phyloP scores from a whole-genome alignment of 345 rosid species.

The Eucalyptus tenuipes region DNA sequence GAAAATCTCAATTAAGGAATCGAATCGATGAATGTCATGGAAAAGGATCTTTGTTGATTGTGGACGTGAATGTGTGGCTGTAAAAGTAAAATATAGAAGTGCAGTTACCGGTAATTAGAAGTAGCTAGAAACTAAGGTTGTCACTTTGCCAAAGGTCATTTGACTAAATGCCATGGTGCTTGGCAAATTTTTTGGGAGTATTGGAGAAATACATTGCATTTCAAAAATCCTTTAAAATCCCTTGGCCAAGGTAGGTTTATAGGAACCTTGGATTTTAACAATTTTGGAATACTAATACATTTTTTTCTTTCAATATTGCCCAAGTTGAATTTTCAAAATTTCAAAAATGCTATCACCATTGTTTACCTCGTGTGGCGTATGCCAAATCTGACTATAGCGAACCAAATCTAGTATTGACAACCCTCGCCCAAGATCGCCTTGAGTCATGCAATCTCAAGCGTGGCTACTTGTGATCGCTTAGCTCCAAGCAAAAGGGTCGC shows the following conservation, averaged over 20 bases:
- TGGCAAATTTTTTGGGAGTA: neutral
- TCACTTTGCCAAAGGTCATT: neutral
- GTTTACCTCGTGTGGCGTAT: fast-evolving
- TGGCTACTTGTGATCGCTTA: neutral
- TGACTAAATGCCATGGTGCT: neutral
- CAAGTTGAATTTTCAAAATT: too few relatives aligned
- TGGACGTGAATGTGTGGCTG: neutral
- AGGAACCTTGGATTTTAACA: neutral
- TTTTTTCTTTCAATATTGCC: neutral
- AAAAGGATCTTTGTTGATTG: neutral
- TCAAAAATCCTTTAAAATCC: neutral
- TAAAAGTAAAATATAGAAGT: too few relatives aligned
- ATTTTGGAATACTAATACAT: too few relatives aligned
- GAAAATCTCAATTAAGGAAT: neutral
- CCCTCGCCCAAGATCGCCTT: fast-evolving
- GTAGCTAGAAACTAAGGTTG: neutral
- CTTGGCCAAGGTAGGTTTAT: neutral
- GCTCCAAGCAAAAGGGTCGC: neutral
- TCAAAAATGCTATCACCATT: neutral
- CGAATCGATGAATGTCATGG: neutral
- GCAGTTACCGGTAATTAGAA: neutral
- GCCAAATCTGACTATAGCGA: fast-evolving
- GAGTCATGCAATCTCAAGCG: neutral
- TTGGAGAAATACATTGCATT: too few relatives aligned
- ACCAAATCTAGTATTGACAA: neutral